Evolutionary conservation across 495 filamentous ascomycete genomes (phyloP).

Genomic region (Hypoxylon trugodes): DNA sequence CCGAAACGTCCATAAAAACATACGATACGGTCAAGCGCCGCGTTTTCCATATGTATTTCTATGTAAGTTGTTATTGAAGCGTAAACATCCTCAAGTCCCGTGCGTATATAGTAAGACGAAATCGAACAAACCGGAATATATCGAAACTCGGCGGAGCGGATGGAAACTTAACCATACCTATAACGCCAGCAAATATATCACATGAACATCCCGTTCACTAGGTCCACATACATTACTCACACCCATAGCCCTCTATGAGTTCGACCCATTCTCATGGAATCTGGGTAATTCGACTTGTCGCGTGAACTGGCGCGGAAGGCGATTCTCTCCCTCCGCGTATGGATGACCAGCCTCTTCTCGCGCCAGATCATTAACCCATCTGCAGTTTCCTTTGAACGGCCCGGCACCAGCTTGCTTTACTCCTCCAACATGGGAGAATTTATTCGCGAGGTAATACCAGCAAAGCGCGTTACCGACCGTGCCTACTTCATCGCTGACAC

Average conservation of each 20-base stretch:
- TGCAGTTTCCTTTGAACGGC: constrained; percentile 54
- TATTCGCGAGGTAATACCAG: constrained; percentile 80
- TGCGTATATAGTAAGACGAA: neutral
- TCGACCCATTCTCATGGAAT: constrained; percentile 4
- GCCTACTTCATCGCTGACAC: constrained; percentile 83
- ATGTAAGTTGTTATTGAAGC: neutral
- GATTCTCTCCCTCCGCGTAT: constrained; percentile 68
- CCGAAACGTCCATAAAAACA: constrained; percentile 6
- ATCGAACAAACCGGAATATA: neutral
- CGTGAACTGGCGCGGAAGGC: constrained; percentile 61
- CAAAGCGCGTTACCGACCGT: constrained; percentile 81
- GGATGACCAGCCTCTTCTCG: constrained; percentile 68
- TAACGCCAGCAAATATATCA: neutral
- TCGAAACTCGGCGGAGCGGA: neutral
- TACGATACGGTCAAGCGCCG: constrained; percentile 18
- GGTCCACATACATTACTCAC: neutral
- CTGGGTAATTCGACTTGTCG: constrained; percentile 33
- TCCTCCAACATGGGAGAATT: constrained; percentile 59
- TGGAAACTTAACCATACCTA: neutral
- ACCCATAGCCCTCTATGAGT: neutral
- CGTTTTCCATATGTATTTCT: neutral
- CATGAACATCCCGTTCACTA: neutral
- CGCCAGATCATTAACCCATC: constrained; percentile 84
- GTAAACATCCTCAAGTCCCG: neutral
- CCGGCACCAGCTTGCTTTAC: constrained; percentile 49